Percentiles rank a stretch among this genome's conserved stretches.
Conservation (phyloP, 768 basidiomycete species). For the Pleurotus salmoneostramineus region DNA sequence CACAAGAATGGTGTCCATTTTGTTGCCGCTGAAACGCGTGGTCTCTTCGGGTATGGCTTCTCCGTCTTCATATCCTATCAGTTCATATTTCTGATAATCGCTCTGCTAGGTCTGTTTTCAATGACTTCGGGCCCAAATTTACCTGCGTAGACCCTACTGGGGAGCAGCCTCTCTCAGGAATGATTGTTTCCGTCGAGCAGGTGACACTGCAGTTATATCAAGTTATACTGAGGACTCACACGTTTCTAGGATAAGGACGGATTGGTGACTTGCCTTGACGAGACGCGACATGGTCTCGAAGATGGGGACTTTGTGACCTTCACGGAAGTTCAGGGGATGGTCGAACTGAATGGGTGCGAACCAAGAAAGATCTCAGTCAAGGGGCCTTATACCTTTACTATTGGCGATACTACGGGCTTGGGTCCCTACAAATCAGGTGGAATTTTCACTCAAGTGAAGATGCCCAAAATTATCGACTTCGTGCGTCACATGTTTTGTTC, state of each 20-base stretch:
- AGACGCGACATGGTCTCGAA: constrained; percentile 96
- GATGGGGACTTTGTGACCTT: constrained; percentile 98
- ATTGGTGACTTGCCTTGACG: constrained; percentile 95
- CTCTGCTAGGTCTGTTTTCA: constrained; percentile 76
- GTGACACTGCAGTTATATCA: constrained; percentile 31
- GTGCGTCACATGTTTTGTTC: constrained; percentile 43
- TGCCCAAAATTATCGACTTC: constrained; percentile 95
- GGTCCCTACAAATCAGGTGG: constrained; percentile 83
- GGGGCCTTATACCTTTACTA: constrained; percentile 96
- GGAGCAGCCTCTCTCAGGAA: constrained; percentile 88
- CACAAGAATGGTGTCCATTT: constrained; percentile 87
- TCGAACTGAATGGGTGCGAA: constrained; percentile 84
- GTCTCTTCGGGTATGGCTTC: constrained; percentile 81
- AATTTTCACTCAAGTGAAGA: constrained; percentile 97
- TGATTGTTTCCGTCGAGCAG: constrained; percentile 94
- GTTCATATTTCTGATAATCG: background rate
- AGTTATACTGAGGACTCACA: background rate
- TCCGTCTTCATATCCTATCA: background rate
- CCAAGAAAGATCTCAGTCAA: constrained; percentile 91
- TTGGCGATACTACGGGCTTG: constrained; percentile 84
- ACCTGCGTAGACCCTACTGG: constrained; percentile 98
- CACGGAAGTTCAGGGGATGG: constrained; percentile 93
- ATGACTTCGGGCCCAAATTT: constrained; percentile 94
- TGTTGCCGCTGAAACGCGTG: constrained; percentile 86
- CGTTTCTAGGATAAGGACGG: constrained; percentile 69